Base-by-base conservation (phyloP, 345 rosid species). In the Syzygium oleosum region DNA sequence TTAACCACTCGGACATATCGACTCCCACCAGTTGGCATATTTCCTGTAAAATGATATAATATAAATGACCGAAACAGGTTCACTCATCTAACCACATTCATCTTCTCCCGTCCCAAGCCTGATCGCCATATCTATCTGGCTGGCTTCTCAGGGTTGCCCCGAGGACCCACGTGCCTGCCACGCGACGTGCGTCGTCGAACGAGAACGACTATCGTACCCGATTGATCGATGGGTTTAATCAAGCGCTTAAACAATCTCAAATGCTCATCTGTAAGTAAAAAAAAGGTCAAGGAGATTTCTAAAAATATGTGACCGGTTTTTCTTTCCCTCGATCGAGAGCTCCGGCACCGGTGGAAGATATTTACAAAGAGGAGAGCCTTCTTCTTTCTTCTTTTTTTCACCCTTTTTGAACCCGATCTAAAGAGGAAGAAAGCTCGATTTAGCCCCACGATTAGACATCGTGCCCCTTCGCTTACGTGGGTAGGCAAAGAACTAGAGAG, bases 1-100 rank as follows among this genome's bases (percentile, higher is more conserved):
- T 97, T 95, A 94, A 95, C 98, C 99, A 96, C 97, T 96, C 98
- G 98, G 98, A 96, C 98, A 98, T 94, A 90, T 89, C 88, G 88
- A 91, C 93, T 0, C 3, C 17, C 0, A 0, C 1, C 7, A 12
- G 0, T n/a, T n/a, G 0, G 0, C 0, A 0, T 0, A 1, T 1
- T 4, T 6, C 73, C 73, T n/a, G 13, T 6, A 27, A 63, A 1
- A 0, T 0, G 4, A 3, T 29, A 15, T 7, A 65, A 65, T n/a
- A 13, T 6, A 63, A 1, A 61, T 5, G 2, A 61, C 14, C 5
- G 2, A n/a, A 29, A 15, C 1, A 29, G 10, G 77, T 29, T 65
- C 22, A 29, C 7, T 7, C 7, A 2, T 16, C 7, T 53, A 6
- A 41, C 43, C 2, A 53, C 55, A 17, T 65, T 9, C 15, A 0